Base-by-base conservation (phyloP, 495 filamentous ascomycete genomes). In the Eremomyces bilateralis region DNA sequence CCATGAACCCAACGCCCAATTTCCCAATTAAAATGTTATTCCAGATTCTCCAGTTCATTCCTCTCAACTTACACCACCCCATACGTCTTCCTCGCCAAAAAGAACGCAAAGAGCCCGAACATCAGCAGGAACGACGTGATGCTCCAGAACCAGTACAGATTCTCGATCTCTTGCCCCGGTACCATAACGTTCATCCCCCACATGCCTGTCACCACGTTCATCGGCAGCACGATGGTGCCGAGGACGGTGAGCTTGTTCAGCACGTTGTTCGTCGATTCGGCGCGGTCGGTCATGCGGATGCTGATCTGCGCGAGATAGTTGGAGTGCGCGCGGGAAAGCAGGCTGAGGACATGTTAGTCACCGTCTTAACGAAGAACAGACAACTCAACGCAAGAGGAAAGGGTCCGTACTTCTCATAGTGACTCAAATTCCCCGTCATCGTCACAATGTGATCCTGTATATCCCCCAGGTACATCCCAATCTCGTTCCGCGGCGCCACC, bases 101-200 rank as follows among this genome's bases (percentile, higher is more conserved):
- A 61, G 46, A 77, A 90, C 44, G 80, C 80, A 4, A 58, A 64
- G 17, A 80, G 46, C 1, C 80, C 81, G 53, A 95, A 97, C 18
- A 74, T 34, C 16, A 88, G 28, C 35, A 95, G 53, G 0, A 73
- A 76, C 4, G 58, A 71, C 8, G 80, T 76, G 44, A 97, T 85
- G 55, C 53, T 55, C 59, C 60, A 74, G 42, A 76, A 76, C 71
- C 71, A 76, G 30, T 52, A 53, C 35, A 73, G 42, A 42, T 60
- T 67, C 29, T 72, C 69, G 29, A 64, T 51, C 20, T 78, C 74
- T 50, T 94, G 85, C 1, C 84, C 81, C 0, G 88, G 88, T 0
- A 97, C 85, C 56, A 78, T 76, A 4, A 91, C 81, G 60, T 97
- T 97, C 88, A 95, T 95, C 21, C 88, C 88, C 78, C 88, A 97